phyloP scores from a whole-genome alignment of 148 eudicot species.

The Rhododendron mucronatum region DNA sequence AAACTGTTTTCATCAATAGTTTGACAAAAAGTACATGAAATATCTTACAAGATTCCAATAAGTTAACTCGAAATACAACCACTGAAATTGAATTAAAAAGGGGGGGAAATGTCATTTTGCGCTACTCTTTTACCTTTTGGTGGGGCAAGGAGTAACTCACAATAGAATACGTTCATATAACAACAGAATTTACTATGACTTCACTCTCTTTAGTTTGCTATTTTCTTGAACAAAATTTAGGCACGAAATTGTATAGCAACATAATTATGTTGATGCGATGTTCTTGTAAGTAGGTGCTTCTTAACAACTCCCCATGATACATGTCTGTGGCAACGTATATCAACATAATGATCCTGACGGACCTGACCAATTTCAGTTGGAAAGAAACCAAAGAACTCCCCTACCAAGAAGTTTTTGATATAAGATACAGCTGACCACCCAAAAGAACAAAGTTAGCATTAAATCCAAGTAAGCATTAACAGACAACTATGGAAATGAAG shows the following conservation, averaged over 20 bases:
- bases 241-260: neutral
- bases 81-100: neutral
- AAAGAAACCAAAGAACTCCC: conserved; percentile 3
- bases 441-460: neutral
- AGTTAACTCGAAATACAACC: neutral
- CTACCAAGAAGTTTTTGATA: neutral
- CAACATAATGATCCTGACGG: neutral
- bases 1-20: conserved; percentile 14
- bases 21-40: neutral
- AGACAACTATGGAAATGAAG: neutral
- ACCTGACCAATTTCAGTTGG: neutral
- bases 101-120: neutral
- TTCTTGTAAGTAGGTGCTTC: neutral
- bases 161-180: neutral
- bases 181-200: neutral
- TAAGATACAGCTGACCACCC: neutral
- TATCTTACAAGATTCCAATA: neutral
- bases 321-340: too few relatives aligned
- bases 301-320: neutral
- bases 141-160: neutral
- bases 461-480: neutral
- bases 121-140: neutral
- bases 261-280: neutral
- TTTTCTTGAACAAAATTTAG: neutral
- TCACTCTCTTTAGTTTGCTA: neutral